Evolutionary conservation across 306 rosid species (phyloP).

Genomic region (Ammopiptanthus mongolicus): DNA sequence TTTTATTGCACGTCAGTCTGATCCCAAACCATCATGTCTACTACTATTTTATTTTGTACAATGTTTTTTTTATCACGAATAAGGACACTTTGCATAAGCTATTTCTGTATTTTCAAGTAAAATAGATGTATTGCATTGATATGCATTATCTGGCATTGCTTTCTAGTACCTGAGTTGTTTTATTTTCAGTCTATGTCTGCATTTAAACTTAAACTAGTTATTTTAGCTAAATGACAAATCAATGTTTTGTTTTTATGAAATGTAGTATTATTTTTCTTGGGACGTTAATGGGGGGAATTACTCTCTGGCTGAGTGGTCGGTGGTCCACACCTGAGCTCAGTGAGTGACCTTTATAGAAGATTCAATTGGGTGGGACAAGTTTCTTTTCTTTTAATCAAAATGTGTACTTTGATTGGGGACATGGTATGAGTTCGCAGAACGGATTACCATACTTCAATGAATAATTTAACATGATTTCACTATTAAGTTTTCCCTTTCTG

Average conservation of each 20-base stretch:
- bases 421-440: slow-evolving; percentile 35
- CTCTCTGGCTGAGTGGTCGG: slow-evolving; percentile 22
- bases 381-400: slow-evolving; percentile 31
- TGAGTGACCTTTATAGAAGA: slow-evolving; percentile 25
- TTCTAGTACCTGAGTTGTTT: no score
- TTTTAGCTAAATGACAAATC: slow-evolving; percentile 28
- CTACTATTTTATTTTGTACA: neutral
- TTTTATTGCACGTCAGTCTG: slow-evolving; percentile 54
- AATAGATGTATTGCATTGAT: neutral
- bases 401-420: slow-evolving; percentile 39
- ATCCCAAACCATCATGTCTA: slow-evolving; percentile 29
- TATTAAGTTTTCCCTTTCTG: slow-evolving; percentile 17
- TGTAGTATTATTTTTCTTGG: neutral
- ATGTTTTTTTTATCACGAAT: no score
- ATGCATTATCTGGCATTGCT: neutral
- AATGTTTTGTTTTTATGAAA: neutral
- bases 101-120: no score
- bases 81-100: no score
- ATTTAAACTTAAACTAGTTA: slow-evolving; percentile 1
- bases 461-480: slow-evolving; percentile 18
- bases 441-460: slow-evolving; percentile 29
- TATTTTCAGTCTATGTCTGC: neutral
- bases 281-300: slow-evolving; percentile 11
- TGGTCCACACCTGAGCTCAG: slow-evolving; percentile 40
- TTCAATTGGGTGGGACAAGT: slow-evolving; percentile 43